phyloP scores from a whole-genome alignment of 2,329 filamentous ascomycete species.

The Alternaria brassicae region DNA sequence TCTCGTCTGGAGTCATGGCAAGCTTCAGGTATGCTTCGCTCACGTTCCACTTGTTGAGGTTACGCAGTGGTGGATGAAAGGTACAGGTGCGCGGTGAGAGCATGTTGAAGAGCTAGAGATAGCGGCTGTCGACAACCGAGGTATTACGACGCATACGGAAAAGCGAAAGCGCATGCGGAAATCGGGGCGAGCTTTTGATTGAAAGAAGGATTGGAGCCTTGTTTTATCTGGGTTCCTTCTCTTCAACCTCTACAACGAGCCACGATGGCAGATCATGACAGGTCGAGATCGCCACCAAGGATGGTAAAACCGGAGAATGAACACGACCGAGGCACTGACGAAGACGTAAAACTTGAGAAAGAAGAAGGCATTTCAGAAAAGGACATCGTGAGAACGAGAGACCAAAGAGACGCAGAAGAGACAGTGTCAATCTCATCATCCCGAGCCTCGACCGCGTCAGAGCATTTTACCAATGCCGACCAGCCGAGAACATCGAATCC shows the following conservation, averaged over 20 bases:
- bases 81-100: neutral
- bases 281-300: slow-evolving; percentile 4
- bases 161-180: slow-evolving; percentile 7
- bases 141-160: slow-evolving; percentile 8
- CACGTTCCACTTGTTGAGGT: neutral
- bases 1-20: neutral
- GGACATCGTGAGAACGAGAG: slow-evolving; percentile 5
- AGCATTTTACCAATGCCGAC: slow-evolving; percentile 21
- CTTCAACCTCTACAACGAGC: neutral
- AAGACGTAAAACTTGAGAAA: neutral
- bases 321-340: slow-evolving; percentile 1
- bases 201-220: neutral
- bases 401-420: slow-evolving; percentile 19
- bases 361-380: slow-evolving; percentile 8
- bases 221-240: neutral
- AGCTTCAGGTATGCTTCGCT: neutral
- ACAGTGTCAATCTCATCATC: slow-evolving; percentile 33
- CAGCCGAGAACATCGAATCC: neutral
- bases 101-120: slow-evolving; percentile 3
- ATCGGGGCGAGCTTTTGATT: neutral
- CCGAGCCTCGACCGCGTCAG: slow-evolving; percentile 30
- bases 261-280: neutral
- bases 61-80: neutral
- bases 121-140: slow-evolving; percentile 12
- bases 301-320: neutral